Conservation (phyloP, 169 alveolate genomes). For the Besnoitia besnoiti region DNA sequence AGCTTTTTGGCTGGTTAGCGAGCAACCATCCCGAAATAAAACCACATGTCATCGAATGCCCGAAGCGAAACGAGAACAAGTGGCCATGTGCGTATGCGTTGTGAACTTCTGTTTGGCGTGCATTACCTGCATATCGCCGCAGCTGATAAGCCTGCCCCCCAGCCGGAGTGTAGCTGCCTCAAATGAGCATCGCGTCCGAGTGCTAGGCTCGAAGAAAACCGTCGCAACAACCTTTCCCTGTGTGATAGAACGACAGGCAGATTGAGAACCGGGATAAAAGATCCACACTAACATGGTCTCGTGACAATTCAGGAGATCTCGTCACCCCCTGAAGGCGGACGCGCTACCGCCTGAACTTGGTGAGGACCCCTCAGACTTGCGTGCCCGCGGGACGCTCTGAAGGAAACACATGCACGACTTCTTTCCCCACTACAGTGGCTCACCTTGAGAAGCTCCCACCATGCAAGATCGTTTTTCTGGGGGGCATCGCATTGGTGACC, state of each 20-base stretch:
- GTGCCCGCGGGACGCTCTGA: not conserved
- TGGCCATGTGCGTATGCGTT: not conserved
- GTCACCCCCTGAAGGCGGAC: not conserved
- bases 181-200: slow-evolving; percentile 88
- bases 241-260: not conserved
- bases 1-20: no score
- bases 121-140: slow-evolving; percentile 30
- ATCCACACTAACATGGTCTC: not conserved
- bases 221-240: slow-evolving; percentile 70
- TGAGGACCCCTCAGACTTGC: not conserved
- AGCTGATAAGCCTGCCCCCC: slow-evolving; percentile 78
- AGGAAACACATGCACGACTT: not conserved
- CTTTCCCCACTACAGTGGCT: no score
- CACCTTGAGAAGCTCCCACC: slow-evolving; percentile 21
- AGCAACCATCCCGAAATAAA: no score
- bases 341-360: not conserved
- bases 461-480: not conserved
- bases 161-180: slow-evolving; percentile 83
- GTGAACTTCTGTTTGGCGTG: not conserved
- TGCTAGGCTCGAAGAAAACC: slow-evolving; percentile 82
- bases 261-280: no score
- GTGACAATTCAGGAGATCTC: not conserved
- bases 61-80: no score
- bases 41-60: no score
- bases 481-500: not conserved